Evolutionary conservation across 768 basidiomycete genomes (phyloP).

Genomic region (Porphyrellus cyaneotinctus): DNA sequence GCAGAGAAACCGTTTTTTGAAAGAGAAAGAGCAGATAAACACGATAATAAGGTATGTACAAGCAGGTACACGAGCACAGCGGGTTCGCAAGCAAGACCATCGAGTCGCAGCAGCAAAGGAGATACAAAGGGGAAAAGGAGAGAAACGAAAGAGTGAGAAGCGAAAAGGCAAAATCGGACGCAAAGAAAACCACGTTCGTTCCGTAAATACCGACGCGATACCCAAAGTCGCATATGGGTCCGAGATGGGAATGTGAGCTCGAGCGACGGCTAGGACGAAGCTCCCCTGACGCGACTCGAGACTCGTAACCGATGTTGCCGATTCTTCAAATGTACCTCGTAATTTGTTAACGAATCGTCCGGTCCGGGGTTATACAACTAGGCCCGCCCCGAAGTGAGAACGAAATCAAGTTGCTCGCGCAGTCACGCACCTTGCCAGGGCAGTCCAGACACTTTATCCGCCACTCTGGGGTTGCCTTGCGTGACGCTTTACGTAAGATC

Average conservation of each 20-base stretch:
- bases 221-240: slow-evolving; percentile 9
- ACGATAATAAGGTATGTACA: slow-evolving; percentile 37
- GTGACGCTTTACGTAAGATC: slow-evolving; percentile 55
- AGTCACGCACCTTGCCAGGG: slow-evolving; percentile 72
- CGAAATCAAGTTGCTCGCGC: background rate
- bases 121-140: too few relatives aligned
- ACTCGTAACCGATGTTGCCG: slow-evolving; percentile 75
- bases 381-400: background rate
- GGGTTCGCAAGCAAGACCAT: slow-evolving; percentile 21
- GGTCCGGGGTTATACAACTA: slow-evolving; percentile 91
- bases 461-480: slow-evolving; percentile 72
- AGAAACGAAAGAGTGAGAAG: background rate
- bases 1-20: background rate
- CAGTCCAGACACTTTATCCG: slow-evolving; percentile 88
- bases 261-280: slow-evolving; percentile 18
- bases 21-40: slow-evolving; percentile 24
- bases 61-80: slow-evolving; percentile 27
- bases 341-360: slow-evolving; percentile 81
- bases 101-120: slow-evolving; percentile 10
- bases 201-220: slow-evolving; percentile 14
- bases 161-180: background rate
- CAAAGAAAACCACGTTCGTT: slow-evolving; percentile 10
- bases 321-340: slow-evolving; percentile 89
- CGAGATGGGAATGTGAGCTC: slow-evolving; percentile 10
- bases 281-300: slow-evolving; percentile 43